phyloP scores from a whole-genome alignment of 441 rosid species.

The Bocquillonia castaneifolia region DNA sequence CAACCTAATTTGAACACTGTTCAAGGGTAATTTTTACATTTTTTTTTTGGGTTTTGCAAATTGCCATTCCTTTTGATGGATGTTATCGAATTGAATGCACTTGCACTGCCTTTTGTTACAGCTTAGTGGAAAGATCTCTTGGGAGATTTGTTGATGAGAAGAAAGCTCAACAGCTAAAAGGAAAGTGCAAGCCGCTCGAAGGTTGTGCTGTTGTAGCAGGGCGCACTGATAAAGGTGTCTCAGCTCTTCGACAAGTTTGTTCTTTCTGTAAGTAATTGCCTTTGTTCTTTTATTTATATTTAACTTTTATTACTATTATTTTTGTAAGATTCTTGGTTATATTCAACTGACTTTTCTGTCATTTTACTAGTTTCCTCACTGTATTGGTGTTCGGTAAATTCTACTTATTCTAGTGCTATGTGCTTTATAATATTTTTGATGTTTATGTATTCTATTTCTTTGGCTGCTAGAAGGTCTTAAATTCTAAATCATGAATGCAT shows the following conservation, averaged over 20 bases:
- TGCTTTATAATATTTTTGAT: background rate
- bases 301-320: background rate
- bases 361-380: background rate
- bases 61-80: background rate
- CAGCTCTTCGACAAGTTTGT: constrained; percentile 93
- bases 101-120: constrained; percentile 36
- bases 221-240: constrained; percentile 96
- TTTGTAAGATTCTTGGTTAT: background rate
- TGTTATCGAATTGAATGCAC: background rate
- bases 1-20: constrained; percentile 87
- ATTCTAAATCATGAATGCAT: background rate
- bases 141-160: constrained; percentile 84
- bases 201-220: constrained; percentile 85
- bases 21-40: constrained; percentile 52
- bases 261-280: constrained; percentile 75
- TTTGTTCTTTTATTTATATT: background rate
- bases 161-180: constrained; percentile 77
- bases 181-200: constrained; percentile 69
- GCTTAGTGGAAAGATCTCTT: constrained; percentile 72
- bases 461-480: background rate
- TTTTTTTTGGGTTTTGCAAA: too few relatives aligned
- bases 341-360: background rate
- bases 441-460: too few relatives aligned
- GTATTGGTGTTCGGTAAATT: too few relatives aligned
- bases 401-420: constrained; percentile 3